phyloP scores from a whole-genome alignment of 306 rosid genomes.

The Hippophae rhamnoides region DNA sequence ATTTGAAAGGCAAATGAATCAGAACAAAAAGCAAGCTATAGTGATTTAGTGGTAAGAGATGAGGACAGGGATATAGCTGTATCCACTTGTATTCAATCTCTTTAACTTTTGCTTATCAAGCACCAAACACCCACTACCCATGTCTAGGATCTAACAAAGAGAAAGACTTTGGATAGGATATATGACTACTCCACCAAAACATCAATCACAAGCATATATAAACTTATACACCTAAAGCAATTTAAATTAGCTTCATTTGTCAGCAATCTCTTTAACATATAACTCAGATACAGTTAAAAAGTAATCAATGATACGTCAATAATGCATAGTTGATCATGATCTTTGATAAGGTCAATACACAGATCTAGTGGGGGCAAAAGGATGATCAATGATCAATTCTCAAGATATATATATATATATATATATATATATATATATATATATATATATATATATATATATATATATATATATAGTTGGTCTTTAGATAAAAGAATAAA shows the following conservation, averaged over 20 bases:
- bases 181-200: no score
- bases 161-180: not conserved
- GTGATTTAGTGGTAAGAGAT: conserved; percentile 24
- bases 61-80: conserved; percentile 51
- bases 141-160: conserved; percentile 34
- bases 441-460: no score
- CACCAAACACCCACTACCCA: conserved; percentile 61
- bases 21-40: conserved; percentile 70
- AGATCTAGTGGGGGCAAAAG: conserved; percentile 39
- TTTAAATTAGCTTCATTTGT: conserved; percentile 32
- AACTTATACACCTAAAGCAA: no score
- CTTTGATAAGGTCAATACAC: conserved; percentile 33
- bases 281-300: conserved; percentile 36
- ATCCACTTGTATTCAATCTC: conserved; percentile 64
- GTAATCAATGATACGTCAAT: conserved; percentile 25
- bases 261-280: conserved; percentile 35
- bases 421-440: no score
- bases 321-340: conserved; percentile 24
- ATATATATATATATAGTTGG: not conserved
- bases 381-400: conserved; percentile 15
- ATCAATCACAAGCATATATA: no score
- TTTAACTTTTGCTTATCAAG: conserved; percentile 59
- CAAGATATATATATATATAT: not conserved
- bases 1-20: conserved; percentile 73
- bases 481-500: no score